Percentiles rank a stretch among this genome's conserved stretches.
Conservation (phyloP, 2,329 filamentous ascomycete species). For the Aspergillus viridinutans region DNA sequence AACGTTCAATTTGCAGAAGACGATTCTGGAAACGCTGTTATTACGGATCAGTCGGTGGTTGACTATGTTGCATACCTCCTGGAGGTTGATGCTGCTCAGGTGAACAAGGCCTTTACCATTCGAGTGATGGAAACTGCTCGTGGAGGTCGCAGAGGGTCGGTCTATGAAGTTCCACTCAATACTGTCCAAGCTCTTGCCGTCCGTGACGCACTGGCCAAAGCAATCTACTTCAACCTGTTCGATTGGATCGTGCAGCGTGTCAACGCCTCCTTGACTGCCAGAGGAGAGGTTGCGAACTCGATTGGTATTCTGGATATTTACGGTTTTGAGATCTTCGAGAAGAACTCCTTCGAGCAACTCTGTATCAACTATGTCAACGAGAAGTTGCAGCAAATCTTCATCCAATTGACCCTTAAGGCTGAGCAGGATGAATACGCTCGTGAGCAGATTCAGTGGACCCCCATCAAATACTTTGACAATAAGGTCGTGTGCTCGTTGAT, state of each 20-base stretch:
- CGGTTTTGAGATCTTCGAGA: constrained; percentile 98
- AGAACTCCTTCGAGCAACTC: constrained; percentile 97
- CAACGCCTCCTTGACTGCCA: constrained; percentile 79
- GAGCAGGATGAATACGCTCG: constrained; percentile 96
- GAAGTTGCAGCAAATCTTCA: constrained; percentile 98
- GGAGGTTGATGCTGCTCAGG: constrained; percentile 74
- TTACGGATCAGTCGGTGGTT: constrained; percentile 83
- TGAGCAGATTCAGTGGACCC: constrained; percentile 97
- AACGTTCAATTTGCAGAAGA: constrained; percentile 91
- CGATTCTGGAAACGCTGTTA: constrained; percentile 80
- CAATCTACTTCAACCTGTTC: constrained; percentile 96
- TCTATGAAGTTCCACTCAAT: constrained; percentile 77
- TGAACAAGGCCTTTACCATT: constrained; percentile 84
- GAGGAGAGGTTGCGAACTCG: constrained; percentile 70
- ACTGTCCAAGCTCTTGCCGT: constrained; percentile 80
- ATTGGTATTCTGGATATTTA: constrained; percentile 99
- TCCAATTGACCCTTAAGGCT: constrained; percentile 91
- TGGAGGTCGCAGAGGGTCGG: constrained; percentile 61
- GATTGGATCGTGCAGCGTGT: constrained; percentile 97
- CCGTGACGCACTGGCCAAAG: constrained; percentile 86
- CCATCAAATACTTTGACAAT: constrained; percentile 99
- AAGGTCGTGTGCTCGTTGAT: constrained; percentile 98
- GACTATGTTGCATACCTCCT: constrained; percentile 93
- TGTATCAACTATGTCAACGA: constrained; percentile 99
- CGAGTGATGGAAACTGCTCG: constrained; percentile 73